These are phyloP conservation scores for Phytophthora tubulina DNA, from an alignment of 352 stramenopile species.

Conservation along the genomic window DNA sequence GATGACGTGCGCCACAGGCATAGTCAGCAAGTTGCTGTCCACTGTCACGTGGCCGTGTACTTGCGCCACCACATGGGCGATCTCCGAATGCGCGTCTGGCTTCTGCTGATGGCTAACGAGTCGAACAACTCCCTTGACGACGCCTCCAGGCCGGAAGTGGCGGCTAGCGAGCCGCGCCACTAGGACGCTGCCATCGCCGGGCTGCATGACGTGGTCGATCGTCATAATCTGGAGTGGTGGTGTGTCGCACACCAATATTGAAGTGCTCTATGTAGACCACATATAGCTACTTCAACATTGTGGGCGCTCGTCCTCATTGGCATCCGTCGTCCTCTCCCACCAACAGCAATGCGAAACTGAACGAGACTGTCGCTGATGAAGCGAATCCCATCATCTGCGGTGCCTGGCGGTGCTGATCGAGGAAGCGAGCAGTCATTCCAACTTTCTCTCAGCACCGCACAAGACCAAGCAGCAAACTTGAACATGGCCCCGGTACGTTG, in stretches of 20 bases:
- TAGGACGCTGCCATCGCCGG: slow-evolving; percentile 32
- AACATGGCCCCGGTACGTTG: slow-evolving; percentile 30
- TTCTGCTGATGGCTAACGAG: slow-evolving; percentile 47
- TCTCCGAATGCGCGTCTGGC: slow-evolving; percentile 47
- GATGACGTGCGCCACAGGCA: slow-evolving; percentile 91
- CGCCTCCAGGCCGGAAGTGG: slow-evolving; percentile 61
- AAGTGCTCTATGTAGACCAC: slow-evolving; percentile 8
- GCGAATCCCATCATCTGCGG: slow-evolving; percentile 2
- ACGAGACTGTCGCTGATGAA: slow-evolving; percentile 19
- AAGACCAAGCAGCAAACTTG: background rate
- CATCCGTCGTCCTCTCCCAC: slow-evolving; percentile 30
- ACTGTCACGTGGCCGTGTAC: slow-evolving; percentile 85
- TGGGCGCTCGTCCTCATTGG: slow-evolving; percentile 18
- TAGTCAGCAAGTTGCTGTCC: slow-evolving; percentile 93
- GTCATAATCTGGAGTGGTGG: slow-evolving; percentile 23
- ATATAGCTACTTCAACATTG: background rate
- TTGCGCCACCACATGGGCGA: slow-evolving; percentile 63
- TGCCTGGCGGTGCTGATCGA: background rate
- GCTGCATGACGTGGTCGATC: slow-evolving; percentile 34
- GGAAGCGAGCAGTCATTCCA: slow-evolving; percentile 7
- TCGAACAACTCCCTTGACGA: slow-evolving; percentile 64
- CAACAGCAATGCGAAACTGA: slow-evolving; percentile 33
- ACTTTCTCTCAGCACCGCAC: slow-evolving; percentile 15
- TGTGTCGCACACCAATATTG: slow-evolving; percentile 24
- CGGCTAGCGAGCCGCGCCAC: slow-evolving; percentile 55